Evolutionary conservation across 768 basidiomycete genomes (phyloP), one percentile per base, ranked within the genome.

Genomic region (Pluteus cervinus): DNA sequence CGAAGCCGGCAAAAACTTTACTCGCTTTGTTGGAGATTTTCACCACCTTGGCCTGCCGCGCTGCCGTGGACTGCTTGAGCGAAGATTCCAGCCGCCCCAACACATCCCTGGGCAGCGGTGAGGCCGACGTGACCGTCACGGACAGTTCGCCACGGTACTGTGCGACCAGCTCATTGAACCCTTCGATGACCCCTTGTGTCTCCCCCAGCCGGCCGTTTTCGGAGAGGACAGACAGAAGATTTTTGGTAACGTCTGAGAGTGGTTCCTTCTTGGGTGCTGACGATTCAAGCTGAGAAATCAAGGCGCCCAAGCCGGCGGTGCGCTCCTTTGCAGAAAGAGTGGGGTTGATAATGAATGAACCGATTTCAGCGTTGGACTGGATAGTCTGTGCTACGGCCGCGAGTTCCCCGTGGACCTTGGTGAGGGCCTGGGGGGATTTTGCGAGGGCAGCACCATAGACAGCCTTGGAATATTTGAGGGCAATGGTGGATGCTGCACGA

Each of bases 111-210:
- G 86, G 71, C 42, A 98, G 73, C 10, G 91, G 79, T 21, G 77
- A 52, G 11, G 89, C 90, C 25, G 88, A 91, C 37, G 93, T 94
- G 65, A 98, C 87, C 39, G 79, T 74, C 45, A 98, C 87, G 55
- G 83, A 87, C 45, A 97, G 68, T 67, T 98, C 94, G 50, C 96
- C 96, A 60, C 77, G 83, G 74, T 97, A 77, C 52, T 86, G 79
- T 30, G 87, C 65, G 42, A 94, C 82, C 47, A 98, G 79, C 58
- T 83, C 81, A 50, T 87, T 82, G 69, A 97, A 97, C 43, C 87
- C 90, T 55, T 85, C 79, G 52, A 97, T 86, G 46, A 94, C 89
- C 43, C 81, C 82, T 50, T 77, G 67, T 12, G 86, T 79, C 71
- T 94, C 86, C 45, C 67, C 74, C 44, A 98, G 71, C 47, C 96